phyloP scores from a whole-genome alignment of 2,329 filamentous ascomycete genomes.

The Aspergillus candidus region DNA sequence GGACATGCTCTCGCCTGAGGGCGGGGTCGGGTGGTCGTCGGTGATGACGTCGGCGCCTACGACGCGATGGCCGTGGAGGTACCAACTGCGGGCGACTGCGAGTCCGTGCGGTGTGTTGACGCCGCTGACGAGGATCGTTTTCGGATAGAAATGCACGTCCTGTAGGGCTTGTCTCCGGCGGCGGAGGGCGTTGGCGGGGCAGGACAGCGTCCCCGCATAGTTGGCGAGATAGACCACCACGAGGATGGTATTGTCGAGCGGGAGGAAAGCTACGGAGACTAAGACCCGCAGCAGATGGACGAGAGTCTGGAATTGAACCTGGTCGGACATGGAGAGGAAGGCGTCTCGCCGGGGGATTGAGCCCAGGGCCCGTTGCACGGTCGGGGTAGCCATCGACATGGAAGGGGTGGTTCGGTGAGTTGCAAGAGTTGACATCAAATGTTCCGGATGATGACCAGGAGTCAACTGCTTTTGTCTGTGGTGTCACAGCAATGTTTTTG shows the following conservation, averaged over 20 bases:
- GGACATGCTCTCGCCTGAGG: constrained; percentile 55
- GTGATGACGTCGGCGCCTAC: constrained; percentile 62
- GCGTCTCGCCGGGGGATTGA: constrained; percentile 8
- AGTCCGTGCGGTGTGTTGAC: constrained; percentile 68
- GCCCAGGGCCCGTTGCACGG: constrained; percentile 13
- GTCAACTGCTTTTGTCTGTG: no score
- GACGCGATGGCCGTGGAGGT: constrained; percentile 60
- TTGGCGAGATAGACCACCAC: constrained; percentile 29
- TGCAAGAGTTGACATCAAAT: not conserved
- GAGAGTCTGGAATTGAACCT: constrained; percentile 12
- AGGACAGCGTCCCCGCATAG: constrained; percentile 23
- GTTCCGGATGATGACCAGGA: no score
- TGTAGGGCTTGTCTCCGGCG: constrained; percentile 21
- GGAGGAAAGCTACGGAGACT: constrained; percentile 35
- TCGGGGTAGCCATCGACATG: constrained; percentile 1
- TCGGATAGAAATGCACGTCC: constrained; percentile 37
- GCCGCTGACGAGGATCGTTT: constrained; percentile 64
- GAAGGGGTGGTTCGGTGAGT: not conserved
- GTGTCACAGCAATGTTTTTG: not conserved
- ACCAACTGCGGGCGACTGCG: constrained; percentile 58
- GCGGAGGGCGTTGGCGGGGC: constrained; percentile 10
- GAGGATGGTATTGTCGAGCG: constrained; percentile 45
- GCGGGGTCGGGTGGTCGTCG: constrained; percentile 29
- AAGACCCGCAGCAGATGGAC: constrained; percentile 22
- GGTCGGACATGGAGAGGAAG: constrained; percentile 4